Conservation (phyloP, 2,329 filamentous ascomycete genomes). For the Phaeophleospora eucalypticola region DNA sequence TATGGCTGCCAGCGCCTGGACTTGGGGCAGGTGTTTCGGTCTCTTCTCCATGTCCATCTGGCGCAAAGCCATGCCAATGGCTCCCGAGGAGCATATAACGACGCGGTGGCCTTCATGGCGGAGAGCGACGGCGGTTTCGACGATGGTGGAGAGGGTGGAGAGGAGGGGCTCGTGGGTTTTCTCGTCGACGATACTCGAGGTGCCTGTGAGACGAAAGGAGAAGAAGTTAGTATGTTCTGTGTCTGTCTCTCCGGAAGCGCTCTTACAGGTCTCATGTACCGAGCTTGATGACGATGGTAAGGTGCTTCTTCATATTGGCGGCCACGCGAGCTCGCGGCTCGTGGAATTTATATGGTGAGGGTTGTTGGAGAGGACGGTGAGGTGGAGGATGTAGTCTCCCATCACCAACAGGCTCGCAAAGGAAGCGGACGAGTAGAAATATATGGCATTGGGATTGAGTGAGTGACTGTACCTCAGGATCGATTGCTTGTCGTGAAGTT, state of each 20-base stretch:
- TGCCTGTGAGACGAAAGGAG: slow-evolving; percentile 58
- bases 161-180: slow-evolving; percentile 89
- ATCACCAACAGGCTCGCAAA: no score
- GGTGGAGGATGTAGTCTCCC: no score
- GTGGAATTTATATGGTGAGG: no score
- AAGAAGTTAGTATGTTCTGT: not conserved
- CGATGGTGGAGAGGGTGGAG: slow-evolving; percentile 84
- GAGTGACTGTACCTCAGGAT: no score
- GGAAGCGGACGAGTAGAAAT: no score
- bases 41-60: slow-evolving; percentile 84
- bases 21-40: slow-evolving; percentile 83
- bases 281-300: slow-evolving; percentile 82
- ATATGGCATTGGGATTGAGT: no score
- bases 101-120: slow-evolving; percentile 89
- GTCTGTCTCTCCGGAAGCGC: not conserved
- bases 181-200: slow-evolving; percentile 98
- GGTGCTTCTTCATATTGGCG: slow-evolving; percentile 64
- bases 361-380: no score
- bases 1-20: slow-evolving; percentile 92
- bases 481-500: no score
- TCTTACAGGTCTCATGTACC: slow-evolving; percentile 50
- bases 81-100: slow-evolving; percentile 93
- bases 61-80: slow-evolving; percentile 87
- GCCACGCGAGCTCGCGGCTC: not conserved
- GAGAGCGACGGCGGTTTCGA: slow-evolving; percentile 85